Evolutionary conservation across 495 filamentous ascomycete genomes (phyloP), one percentile per base, ranked within the genome.

Genomic region (Parachaetomium inaequale): DNA sequence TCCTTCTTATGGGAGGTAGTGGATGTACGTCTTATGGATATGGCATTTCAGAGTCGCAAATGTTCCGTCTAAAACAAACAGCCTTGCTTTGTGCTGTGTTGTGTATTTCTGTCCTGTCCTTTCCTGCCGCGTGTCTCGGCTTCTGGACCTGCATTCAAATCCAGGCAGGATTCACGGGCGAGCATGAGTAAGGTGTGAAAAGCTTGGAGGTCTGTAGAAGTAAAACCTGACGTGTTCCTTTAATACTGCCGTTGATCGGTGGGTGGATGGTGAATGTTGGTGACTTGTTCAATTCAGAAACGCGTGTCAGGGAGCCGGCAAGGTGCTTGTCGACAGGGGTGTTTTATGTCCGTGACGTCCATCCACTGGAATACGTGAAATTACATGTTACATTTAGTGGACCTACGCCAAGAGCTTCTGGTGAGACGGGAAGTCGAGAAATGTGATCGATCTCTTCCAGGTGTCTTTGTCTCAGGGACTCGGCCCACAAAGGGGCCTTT

Each of bases 101-200:
- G 3, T 15, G 3, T 17, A 26, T 15, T 40, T 28, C 25, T n/a
- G 21, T 31, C 43, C 42, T 49, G 55, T 49, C 42, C 26, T 19
- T 58, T 11, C 15, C 40, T 58, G 59, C 59, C 60, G 45, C 60
- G 60, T 63, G 52, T 58, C 43, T 54, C 50, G 21, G 23, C 8
- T 49, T 47, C 8, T 17, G 11, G 45, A 14, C 45, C 45, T 21
- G 23, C 45, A 26, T 49, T 21, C 10, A 26, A 21, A 49, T 3
- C 15, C 23, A 26, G 45, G 8, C 45, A 49, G 6, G 21, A 8
- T 26, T 29, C 11, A 2, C 43, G 19, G 19, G 17, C 12, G 43
- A 46, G 17, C 8, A 23, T 14, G n/a, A 21, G 19, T 15, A 12
- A 15, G 12, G 12, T 3, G 3, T 40, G 23, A 49, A 19, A 43